Evolutionary conservation across 345 rosid species (phyloP).

Genomic region (Populus pruinosa): DNA sequence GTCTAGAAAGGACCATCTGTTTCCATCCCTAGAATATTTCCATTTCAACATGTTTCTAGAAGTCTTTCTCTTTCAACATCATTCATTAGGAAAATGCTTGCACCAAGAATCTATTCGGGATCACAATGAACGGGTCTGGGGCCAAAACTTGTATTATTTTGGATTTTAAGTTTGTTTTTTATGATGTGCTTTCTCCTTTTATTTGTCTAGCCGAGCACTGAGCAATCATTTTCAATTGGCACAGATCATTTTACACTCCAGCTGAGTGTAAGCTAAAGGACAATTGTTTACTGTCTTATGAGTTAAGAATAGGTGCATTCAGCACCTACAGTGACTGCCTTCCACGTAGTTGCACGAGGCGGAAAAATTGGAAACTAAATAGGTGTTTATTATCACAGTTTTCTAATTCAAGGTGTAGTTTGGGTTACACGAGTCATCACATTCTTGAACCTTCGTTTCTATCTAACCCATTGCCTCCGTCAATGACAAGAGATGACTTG

Average conservation of each 20-base stretch:
- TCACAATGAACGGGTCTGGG: neutral
- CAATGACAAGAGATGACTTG: neutral
- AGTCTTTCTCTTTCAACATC: neutral
- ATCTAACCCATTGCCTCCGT: neutral
- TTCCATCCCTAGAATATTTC: neutral
- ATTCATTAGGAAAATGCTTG: neutral
- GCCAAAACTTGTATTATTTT: neutral
- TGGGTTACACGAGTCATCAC: neutral
- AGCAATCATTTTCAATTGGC: neutral
- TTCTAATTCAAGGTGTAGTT: neutral
- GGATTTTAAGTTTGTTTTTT: neutral
- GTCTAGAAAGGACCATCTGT: neutral
- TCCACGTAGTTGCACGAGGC: neutral
- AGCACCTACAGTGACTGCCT: neutral
- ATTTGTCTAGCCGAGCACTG: neutral
- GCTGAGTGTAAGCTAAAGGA: neutral
- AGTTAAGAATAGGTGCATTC: neutral
- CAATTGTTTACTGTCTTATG: neutral
- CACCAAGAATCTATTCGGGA: neutral
- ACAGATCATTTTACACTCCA: neutral
- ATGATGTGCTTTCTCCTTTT: slow-evolving; percentile 2
- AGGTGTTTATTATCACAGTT: neutral
- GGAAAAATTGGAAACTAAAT: neutral
- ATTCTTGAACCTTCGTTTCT: neutral
- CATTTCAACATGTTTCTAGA: neutral